Evolutionary conservation across 768 basidiomycete species (phyloP).

Genomic region (Boletus reticuloceps): DNA sequence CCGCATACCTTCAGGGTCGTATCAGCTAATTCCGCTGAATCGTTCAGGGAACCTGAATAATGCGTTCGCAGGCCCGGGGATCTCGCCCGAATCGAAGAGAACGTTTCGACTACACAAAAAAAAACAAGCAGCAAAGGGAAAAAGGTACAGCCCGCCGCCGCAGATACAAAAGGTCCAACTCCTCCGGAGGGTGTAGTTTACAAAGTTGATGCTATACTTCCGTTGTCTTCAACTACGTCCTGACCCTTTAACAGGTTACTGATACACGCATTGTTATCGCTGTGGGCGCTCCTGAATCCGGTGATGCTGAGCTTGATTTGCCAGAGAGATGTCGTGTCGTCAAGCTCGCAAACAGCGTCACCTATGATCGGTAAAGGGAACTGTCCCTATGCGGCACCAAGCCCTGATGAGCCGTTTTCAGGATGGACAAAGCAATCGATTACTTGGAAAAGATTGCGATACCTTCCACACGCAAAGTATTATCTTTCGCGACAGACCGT

Average conservation of each 20-base stretch:
- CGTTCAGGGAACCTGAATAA: slow-evolving; percentile 7
- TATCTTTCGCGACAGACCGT: background rate
- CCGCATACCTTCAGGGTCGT: slow-evolving; percentile 80
- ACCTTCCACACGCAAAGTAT: slow-evolving; percentile 25
- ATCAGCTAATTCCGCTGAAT: background rate
- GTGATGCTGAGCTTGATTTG: slow-evolving; percentile 66
- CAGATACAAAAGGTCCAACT: slow-evolving; percentile 37
- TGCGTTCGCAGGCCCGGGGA: slow-evolving; percentile 69
- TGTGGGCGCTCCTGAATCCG: slow-evolving; percentile 59
- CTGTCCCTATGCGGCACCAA: background rate
- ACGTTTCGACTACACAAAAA: slow-evolving; percentile 45
- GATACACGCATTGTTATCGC: slow-evolving; percentile 82
- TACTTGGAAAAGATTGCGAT: slow-evolving; percentile 51
- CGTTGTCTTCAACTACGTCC: background rate
- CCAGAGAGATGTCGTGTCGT: slow-evolving; percentile 83
- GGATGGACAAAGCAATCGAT: slow-evolving; percentile 85
- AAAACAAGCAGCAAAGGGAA: slow-evolving; percentile 49
- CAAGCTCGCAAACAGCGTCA: slow-evolving; percentile 90
- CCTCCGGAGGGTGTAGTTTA: slow-evolving; percentile 82
- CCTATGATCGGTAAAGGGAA: slow-evolving; percentile 69
- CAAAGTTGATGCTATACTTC: slow-evolving; percentile 45
- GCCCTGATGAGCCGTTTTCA: slow-evolving; percentile 27
- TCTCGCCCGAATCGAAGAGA: slow-evolving; percentile 79
- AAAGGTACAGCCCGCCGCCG: slow-evolving; percentile 30
- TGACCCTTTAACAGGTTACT: slow-evolving; percentile 52